A percentile compares a stretch with the other conserved stretches of the same genome.
These are phyloP conservation scores for Apiospora rasikravindrae DNA, from an alignment of 2,329 filamentous ascomycete genomes.

Conservation along the genomic window DNA sequence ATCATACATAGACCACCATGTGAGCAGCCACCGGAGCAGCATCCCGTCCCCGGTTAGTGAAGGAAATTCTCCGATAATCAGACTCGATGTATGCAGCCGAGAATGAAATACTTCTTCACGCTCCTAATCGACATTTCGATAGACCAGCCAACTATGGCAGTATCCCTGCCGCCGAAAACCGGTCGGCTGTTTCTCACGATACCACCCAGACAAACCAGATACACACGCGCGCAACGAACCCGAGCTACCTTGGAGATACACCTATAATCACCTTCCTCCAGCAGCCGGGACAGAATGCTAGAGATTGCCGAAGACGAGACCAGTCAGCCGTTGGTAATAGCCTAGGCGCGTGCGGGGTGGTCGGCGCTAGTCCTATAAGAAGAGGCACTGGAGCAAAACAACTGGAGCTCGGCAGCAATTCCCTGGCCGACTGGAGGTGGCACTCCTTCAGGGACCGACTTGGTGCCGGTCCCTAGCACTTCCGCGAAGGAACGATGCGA, in stretches of 20 bases:
- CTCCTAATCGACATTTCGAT: not conserved
- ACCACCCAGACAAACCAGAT: too few species aligned
- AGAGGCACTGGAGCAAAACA: not conserved
- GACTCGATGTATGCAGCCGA: not conserved
- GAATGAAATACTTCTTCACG: not conserved
- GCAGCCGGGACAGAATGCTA: not conserved
- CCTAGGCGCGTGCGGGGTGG: not conserved
- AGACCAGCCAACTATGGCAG: too few species aligned
- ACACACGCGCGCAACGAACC: too few species aligned
- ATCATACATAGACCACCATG: not conserved
- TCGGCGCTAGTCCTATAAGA: not conserved
- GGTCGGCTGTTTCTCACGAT: too few species aligned
- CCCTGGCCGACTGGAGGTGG: not conserved
- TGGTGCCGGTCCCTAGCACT: not conserved
- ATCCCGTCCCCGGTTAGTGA: too few species aligned
- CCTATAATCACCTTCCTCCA: not conserved
- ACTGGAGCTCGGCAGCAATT: not conserved
- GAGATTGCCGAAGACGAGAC: not conserved
- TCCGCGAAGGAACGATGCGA: not conserved
- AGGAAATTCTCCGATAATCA: not conserved
- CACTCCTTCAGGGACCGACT: not conserved
- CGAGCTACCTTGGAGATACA: not conserved
- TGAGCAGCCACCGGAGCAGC: not conserved
- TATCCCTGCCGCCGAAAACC: too few species aligned
- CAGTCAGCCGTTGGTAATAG: constrained; percentile 12